These are phyloP conservation scores for Barbarea vulgaris DNA, from an alignment of 345 rosid species.

Conservation along the genomic window DNA sequence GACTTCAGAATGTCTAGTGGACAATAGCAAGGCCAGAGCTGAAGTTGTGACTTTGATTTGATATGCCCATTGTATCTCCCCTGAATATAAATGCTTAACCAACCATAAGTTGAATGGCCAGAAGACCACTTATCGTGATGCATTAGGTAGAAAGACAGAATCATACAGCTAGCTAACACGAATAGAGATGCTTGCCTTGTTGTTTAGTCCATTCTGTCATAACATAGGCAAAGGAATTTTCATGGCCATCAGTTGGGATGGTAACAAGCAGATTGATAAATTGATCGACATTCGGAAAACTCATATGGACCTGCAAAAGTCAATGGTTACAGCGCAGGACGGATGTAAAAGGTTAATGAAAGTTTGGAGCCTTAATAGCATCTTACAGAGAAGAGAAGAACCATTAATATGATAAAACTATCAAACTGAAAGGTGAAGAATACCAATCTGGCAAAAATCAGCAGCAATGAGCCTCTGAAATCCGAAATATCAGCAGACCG, in stretches of 20 bases:
- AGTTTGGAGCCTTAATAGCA: conserved; percentile 8
- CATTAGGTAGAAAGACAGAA: conserved; percentile 21
- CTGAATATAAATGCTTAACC: conserved; percentile 44
- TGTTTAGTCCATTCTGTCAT: conserved; percentile 92
- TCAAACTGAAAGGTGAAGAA: conserved; percentile 24
- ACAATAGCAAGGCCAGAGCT: conserved; percentile 78
- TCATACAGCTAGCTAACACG: background rate
- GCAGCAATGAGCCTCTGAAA: conserved; percentile 75
- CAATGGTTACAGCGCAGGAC: background rate
- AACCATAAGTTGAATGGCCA: conserved; percentile 24
- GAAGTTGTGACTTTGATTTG: conserved; percentile 84
- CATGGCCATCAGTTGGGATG: conserved; percentile 65
- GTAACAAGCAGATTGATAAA: conserved; percentile 71
- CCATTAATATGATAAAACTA: conserved; percentile 15
- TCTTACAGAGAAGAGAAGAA: conserved; percentile 13
- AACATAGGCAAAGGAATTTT: conserved; percentile 69
- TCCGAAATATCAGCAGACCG: conserved; percentile 77
- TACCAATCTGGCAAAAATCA: conserved; percentile 96
- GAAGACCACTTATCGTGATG: conserved; percentile 5
- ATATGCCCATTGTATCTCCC: conserved; percentile 85
- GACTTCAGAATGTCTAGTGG: conserved; percentile 74
- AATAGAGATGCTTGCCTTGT: conserved; percentile 63
- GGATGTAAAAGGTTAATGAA: background rate
- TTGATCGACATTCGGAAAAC: conserved; percentile 74
- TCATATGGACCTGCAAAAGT: conserved; percentile 76